A percentile compares a stretch with the other conserved stretches of the same genome.
These are phyloP conservation scores for Suillus bovinus DNA, from an alignment of 768 basidiomycete species.

Conservation along the genomic window DNA sequence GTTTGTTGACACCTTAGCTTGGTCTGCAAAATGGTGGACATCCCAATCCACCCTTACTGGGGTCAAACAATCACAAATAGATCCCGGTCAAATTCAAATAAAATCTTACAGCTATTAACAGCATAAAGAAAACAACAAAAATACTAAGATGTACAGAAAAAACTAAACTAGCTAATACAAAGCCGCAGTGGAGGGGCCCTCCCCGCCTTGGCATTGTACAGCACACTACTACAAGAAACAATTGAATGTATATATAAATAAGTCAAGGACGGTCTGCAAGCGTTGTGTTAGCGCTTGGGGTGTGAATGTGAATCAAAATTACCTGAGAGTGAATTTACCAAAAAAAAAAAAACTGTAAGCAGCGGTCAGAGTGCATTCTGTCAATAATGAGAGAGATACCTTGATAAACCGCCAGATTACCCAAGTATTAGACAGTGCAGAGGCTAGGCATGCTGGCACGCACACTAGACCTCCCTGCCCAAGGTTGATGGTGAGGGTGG, in stretches of 20 bases:
- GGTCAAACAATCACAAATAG: neutral
- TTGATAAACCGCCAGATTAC: neutral
- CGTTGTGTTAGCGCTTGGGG: neutral
- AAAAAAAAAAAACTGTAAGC: too few relatives aligned
- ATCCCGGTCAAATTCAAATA: too few relatives aligned
- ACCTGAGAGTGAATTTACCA: too few relatives aligned
- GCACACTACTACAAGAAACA: neutral
- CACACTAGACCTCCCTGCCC: neutral
- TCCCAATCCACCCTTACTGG: neutral
- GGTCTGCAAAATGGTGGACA: neutral
- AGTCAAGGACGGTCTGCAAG: too few relatives aligned
- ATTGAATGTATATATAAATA: neutral
- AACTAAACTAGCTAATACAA: too few relatives aligned
- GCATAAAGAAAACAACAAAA: too few relatives aligned
- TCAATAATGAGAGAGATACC: too few relatives aligned
- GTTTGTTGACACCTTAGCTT: neutral
- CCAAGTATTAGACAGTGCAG: too few relatives aligned
- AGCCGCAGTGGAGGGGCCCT: too few relatives aligned
- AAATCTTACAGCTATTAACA: neutral
- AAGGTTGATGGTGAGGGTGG: neutral
- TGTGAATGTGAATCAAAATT: neutral
- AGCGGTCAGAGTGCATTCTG: too few relatives aligned
- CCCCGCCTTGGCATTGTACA: too few relatives aligned
- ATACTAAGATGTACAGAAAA: too few relatives aligned
- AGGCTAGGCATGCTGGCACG: neutral